Evolutionary conservation across 2,329 filamentous ascomycete genomes (phyloP), one percentile per base, ranked within the genome.

Genomic region (Xylariales sp.): DNA sequence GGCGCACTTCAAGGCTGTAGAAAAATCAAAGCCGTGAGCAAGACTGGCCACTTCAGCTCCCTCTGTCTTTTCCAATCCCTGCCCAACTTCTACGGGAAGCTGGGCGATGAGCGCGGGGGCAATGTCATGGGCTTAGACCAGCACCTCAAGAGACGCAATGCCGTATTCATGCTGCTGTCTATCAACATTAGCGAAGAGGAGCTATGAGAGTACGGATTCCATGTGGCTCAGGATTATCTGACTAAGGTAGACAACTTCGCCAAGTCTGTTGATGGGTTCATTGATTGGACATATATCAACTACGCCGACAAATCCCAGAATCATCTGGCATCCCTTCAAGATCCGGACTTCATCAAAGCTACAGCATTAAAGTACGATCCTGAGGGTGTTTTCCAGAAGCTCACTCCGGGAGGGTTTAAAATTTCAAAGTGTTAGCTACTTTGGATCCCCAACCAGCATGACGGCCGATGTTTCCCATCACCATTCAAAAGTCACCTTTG

Each of bases 1-100:
- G 43, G 33, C 41, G 8, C 40, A 42, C 40, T 24, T 17, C 15
- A 28, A 12, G 5, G 34, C 35, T 15, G 36, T 42, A 12, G 18
- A 19, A 25, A 38, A 31, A 38, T 39, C 6, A 55, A 55, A 14
- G 44, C 59, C 40, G 53, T 57, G 18, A 50, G 49, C 18, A 61
- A 63, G 4, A 61, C 62, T 3, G 41, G 61, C 11, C 47, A 55
- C 17, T 65, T 59, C 12, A 61, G 58, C 5, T 52, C 69, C 12
- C 57, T 70, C 12, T 67, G 70, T 39, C 41, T 70, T 38, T 54
- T 60, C 12, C 65, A 57, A 6, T 60, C 69, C 24, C 63, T 54
- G 21, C 53, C 50, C 7, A 59, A 61, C 27, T 63, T 67, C 40
- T 70, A 67, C 41, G 50, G 53, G 12, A 43, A 57, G 15, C 57